phyloP scores from a whole-genome alignment of 2,329 filamentous ascomycete genomes.

The Capronia epimyces region DNA sequence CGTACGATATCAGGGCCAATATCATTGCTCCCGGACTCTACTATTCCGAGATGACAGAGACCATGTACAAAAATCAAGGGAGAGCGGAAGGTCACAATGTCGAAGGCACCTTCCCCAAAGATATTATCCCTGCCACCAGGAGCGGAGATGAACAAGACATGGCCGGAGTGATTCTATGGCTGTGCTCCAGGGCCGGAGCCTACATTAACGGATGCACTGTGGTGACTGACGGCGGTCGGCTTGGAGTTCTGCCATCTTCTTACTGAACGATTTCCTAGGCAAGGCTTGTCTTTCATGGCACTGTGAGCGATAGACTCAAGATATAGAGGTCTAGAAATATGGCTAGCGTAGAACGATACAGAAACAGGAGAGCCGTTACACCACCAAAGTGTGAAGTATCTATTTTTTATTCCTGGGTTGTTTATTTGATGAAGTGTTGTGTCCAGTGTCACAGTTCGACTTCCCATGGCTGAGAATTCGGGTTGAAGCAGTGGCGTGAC shows the following conservation, averaged over 20 bases:
- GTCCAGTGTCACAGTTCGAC: too few relatives aligned
- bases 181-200: constrained; percentile 59
- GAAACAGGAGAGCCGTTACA: too few relatives aligned
- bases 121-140: constrained; percentile 53
- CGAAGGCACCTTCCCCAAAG: constrained; percentile 39
- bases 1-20: constrained; percentile 46
- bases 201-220: constrained; percentile 62
- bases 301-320: too few relatives aligned
- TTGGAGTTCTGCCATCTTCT: constrained; percentile 52
- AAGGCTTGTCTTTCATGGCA: neutral
- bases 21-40: constrained; percentile 51
- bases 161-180: constrained; percentile 59
- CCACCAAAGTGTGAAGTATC: too few relatives aligned
- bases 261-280: constrained; percentile 37
- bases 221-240: constrained; percentile 58
- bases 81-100: constrained; percentile 36
- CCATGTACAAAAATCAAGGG: constrained; percentile 42
- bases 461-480: neutral
- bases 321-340: constrained; percentile 3
- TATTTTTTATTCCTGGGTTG: too few relatives aligned
- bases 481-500: constrained; percentile 2
- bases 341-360: neutral
- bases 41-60: constrained; percentile 56
- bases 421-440: too few relatives aligned
- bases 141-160: constrained; percentile 60